phyloP scores from a whole-genome alignment of 805 yeast species.

The Monosporozyma siamensis region DNA sequence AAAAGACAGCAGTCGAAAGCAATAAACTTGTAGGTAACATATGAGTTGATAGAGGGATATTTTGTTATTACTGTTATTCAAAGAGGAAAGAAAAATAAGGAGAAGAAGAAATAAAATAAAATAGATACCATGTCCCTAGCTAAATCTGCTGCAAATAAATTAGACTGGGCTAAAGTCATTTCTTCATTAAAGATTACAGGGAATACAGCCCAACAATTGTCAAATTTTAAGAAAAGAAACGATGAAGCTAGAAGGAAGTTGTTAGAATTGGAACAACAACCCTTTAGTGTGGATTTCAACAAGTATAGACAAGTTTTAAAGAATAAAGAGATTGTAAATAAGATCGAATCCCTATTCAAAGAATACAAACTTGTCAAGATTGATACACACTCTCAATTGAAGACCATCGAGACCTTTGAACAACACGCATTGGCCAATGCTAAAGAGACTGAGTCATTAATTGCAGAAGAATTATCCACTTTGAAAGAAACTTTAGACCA shows the following conservation, averaged over 20 bases:
- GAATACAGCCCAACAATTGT: slow-evolving; percentile 75
- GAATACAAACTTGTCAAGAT: slow-evolving; percentile 75
- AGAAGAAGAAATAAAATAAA: neutral
- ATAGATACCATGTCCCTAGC: slow-evolving; percentile 33
- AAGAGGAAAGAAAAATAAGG: neutral
- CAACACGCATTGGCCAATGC: slow-evolving; percentile 94
- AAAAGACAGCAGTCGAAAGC: no score
- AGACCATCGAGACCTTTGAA: slow-evolving; percentile 89
- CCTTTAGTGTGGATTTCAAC: slow-evolving; percentile 70
- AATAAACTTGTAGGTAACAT: no score
- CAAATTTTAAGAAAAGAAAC: slow-evolving; percentile 94
- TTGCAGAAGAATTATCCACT: slow-evolving; percentile 73
- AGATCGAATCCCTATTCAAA: slow-evolving; percentile 67
- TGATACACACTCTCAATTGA: slow-evolving; percentile 82
- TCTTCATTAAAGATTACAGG: slow-evolving; percentile 88
- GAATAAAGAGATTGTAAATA: slow-evolving; percentile 70
- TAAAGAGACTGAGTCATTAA: slow-evolving; percentile 82
- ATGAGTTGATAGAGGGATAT: no score
- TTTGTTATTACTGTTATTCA: neutral
- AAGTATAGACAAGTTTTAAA: slow-evolving; percentile 73
- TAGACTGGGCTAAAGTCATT: slow-evolving; percentile 92
- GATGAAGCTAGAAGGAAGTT: slow-evolving; percentile 91
- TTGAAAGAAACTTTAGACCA: slow-evolving; percentile 82
- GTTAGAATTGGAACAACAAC: slow-evolving; percentile 59
- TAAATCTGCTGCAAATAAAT: slow-evolving; percentile 63